Conservation (phyloP, 495 filamentous ascomycete genomes). For the Entonaema liquescens region DNA sequence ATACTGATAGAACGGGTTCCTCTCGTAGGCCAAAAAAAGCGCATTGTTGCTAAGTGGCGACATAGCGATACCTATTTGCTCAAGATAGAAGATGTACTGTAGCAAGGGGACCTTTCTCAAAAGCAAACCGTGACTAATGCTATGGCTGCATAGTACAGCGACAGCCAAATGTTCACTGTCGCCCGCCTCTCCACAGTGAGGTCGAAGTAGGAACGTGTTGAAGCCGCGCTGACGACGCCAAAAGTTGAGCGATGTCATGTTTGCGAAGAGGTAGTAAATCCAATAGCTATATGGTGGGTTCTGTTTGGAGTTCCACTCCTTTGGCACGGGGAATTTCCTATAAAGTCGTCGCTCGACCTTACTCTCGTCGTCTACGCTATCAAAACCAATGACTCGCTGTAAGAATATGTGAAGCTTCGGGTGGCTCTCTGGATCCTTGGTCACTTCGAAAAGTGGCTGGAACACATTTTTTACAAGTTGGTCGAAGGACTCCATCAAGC, state of each 20-base stretch:
- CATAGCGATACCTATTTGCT: constrained; percentile 99
- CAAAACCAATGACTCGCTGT: constrained; percentile 94
- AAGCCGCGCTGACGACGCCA: constrained; percentile 92
- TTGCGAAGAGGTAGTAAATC: constrained; percentile 97
- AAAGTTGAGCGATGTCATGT: constrained; percentile 89
- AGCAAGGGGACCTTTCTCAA: constrained; percentile 92
- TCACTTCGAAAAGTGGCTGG: constrained; percentile 93
- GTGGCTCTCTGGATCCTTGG: constrained; percentile 83
- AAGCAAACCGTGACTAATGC: constrained; percentile 94
- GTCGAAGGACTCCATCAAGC: constrained; percentile 87
- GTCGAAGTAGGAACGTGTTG: constrained; percentile 92
- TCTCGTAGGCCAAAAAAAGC: constrained; percentile 93
- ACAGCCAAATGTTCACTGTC: constrained; percentile 96
- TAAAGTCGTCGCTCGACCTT: constrained; percentile 92
- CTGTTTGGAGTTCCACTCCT: constrained; percentile 86
- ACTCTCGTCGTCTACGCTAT: constrained; percentile 98
- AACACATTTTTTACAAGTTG: constrained; percentile 93
- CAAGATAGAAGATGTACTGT: constrained; percentile 97
- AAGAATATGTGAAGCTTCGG: constrained; percentile 95
- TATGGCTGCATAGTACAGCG: constrained; percentile 92
- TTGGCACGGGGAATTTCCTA: constrained; percentile 91
- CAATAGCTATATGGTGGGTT: constrained; percentile 99
- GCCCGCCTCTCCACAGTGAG: constrained; percentile 96
- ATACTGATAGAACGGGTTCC: constrained; percentile 94
- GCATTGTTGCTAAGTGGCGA: constrained; percentile 98